Evolutionary conservation across 2,329 filamentous ascomycete species (phyloP).

Genomic region (Zasmidium angulare): DNA sequence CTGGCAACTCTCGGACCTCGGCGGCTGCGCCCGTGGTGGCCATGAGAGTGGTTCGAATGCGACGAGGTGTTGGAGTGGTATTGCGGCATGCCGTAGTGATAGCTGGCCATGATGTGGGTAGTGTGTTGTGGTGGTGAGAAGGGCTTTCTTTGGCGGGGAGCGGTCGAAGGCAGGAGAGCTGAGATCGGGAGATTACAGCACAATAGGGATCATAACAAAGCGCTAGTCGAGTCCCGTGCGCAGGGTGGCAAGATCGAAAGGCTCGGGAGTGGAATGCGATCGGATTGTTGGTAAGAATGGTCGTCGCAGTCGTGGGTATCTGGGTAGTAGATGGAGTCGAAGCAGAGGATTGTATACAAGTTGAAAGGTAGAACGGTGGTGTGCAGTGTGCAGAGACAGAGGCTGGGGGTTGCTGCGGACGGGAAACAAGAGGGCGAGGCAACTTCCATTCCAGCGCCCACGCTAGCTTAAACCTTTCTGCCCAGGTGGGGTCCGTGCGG

Average conservation of each 20-base stretch:
- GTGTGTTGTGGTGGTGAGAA: conserved; percentile 1
- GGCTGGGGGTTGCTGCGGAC: neutral
- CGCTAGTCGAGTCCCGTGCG: conserved; percentile 10
- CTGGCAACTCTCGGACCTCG: conserved; percentile 78
- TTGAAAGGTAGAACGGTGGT: neutral
- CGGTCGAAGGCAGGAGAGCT: conserved; percentile 4
- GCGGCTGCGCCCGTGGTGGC: conserved; percentile 82
- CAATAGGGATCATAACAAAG: conserved; percentile 16
- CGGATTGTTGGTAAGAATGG: conserved; percentile 2
- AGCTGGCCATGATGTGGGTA: conserved; percentile 45
- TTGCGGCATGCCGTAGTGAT: conserved; percentile 50
- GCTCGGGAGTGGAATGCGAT: neutral
- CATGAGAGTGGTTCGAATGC: conserved; percentile 61
- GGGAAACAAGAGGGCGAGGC: neutral
- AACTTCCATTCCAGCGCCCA: neutral
- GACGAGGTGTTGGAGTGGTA: conserved; percentile 52
- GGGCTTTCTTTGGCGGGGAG: neutral
- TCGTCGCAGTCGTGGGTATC: no score
- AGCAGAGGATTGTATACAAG: neutral
- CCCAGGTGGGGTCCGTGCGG: no score
- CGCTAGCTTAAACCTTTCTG: no score
- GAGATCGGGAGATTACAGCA: conserved; percentile 12
- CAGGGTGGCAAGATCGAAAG: conserved; percentile 5
- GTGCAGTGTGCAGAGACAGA: neutral
- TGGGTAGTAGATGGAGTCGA: no score